Conservation (phyloP, 495 filamentous ascomycete species). For the Neurospora hispaniola region DNA sequence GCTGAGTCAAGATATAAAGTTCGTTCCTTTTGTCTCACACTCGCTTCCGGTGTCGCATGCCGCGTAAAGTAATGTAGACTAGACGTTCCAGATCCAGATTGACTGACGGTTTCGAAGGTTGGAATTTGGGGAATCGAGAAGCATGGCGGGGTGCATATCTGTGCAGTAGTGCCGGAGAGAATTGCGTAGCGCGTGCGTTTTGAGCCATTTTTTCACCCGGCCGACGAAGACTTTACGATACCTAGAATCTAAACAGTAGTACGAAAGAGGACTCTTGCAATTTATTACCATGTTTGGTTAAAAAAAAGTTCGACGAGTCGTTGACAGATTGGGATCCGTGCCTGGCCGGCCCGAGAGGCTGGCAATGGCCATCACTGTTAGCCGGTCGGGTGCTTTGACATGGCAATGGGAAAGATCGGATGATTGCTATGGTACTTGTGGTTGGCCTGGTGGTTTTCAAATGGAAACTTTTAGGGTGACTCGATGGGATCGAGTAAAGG, state of each 20-base stretch:
- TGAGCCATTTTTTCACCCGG: background rate
- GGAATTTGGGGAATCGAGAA: background rate
- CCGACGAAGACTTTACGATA: background rate
- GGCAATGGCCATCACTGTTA: background rate
- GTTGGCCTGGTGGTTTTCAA: background rate
- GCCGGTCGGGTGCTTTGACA: background rate
- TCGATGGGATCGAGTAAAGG: slow-evolving; percentile 15
- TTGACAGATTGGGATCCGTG: background rate
- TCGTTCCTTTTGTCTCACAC: background rate
- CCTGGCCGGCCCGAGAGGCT: background rate
- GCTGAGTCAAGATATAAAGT: background rate
- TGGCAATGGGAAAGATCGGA: background rate
- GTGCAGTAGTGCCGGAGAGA: background rate
- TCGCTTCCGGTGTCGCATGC: background rate
- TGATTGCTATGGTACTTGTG: background rate
- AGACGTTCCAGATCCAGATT: background rate
- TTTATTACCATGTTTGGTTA: background rate
- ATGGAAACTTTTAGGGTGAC: slow-evolving; percentile 4
- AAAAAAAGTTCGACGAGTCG: background rate
- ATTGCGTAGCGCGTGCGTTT: background rate
- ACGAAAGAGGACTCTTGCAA: background rate
- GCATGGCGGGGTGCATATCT: background rate
- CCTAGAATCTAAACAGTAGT: background rate
- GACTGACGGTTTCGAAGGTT: background rate
- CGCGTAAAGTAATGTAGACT: background rate